These are phyloP conservation scores for Leishmania amazonensis DNA, from an alignment of 208 protist genomes.

Conservation along the genomic window DNA sequence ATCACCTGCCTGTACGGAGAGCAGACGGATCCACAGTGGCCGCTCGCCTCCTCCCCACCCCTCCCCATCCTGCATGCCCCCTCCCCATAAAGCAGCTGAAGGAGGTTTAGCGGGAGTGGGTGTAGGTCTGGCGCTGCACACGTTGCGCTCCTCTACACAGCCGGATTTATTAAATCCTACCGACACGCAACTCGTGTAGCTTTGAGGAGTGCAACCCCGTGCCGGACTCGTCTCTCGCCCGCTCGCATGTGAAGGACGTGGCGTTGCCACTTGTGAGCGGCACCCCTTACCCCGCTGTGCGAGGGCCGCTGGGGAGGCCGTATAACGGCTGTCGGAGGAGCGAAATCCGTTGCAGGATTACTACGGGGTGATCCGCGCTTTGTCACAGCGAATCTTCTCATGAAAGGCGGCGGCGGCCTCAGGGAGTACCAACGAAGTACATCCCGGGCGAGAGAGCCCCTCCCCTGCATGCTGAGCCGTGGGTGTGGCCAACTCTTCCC, in stretches of 20 bases:
- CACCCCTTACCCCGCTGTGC: not conserved
- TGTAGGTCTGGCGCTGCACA: not conserved
- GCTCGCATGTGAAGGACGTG: not conserved
- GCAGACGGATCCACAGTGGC: too few species aligned
- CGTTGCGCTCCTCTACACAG: not conserved
- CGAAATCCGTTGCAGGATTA: not conserved
- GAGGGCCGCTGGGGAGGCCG: not conserved
- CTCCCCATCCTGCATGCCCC: not conserved
- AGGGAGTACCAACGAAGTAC: not conserved
- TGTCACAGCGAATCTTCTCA: not conserved
- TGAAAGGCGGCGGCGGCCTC: not conserved
- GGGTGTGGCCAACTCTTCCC: not conserved
- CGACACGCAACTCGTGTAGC: not conserved
- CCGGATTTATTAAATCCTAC: not conserved
- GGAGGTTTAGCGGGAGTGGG: not conserved
- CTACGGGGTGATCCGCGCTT: too few species aligned
- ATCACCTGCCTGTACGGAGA: too few species aligned
- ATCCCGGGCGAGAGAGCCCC: not conserved
- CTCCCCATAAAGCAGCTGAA: not conserved
- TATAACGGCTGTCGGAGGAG: not conserved
- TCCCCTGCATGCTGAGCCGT: not conserved
- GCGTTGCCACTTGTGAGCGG: not conserved
- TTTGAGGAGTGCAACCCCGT: not conserved
- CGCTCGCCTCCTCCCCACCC: not conserved
- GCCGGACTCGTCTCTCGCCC: not conserved